phyloP scores from a whole-genome alignment of 2,329 filamentous ascomycete genomes.

The Ophiosphaerella herpotricha region DNA sequence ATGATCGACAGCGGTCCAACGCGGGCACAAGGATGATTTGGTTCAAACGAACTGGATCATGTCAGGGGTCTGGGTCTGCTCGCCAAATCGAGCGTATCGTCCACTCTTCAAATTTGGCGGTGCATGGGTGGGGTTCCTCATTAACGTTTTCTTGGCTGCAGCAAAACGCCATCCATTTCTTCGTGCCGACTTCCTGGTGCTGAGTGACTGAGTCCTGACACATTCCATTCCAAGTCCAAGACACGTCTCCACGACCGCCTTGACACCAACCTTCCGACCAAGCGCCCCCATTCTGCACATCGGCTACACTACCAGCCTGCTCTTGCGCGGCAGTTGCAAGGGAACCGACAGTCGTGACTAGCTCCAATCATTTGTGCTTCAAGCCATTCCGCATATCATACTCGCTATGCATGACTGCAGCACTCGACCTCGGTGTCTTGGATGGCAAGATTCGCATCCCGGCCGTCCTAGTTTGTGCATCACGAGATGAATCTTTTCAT shows the following conservation, averaged over 20 bases:
- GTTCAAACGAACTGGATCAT: conserved; percentile 36
- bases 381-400: conserved; percentile 35
- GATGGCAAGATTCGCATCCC: conserved; percentile 22
- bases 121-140: conserved; percentile 28
- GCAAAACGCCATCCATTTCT: conserved; percentile 10
- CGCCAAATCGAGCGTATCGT: conserved; percentile 28
- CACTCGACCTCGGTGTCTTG: conserved; percentile 29
- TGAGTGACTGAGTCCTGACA: conserved; percentile 14
- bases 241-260: background rate
- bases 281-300: background rate
- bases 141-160: conserved; percentile 30
- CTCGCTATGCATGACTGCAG: conserved; percentile 27
- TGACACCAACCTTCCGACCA: background rate
- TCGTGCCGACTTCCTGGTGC: conserved; percentile 20
- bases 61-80: conserved; percentile 38
- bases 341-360: background rate
- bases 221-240: conserved; percentile 17
- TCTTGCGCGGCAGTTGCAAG: conserved; percentile 2
- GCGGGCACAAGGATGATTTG: conserved; percentile 33
- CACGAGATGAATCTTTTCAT: conserved; percentile 30
- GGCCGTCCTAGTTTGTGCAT: conserved; percentile 32
- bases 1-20: conserved; percentile 44
- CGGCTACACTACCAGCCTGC: background rate
- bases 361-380: conserved; percentile 5
- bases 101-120: conserved; percentile 22